Percentiles rank a stretch among this genome's conserved stretches.
Evolutionary conservation across 2,329 filamentous ascomycete species (phyloP).

Genomic region (Intubia oerlemansii): DNA sequence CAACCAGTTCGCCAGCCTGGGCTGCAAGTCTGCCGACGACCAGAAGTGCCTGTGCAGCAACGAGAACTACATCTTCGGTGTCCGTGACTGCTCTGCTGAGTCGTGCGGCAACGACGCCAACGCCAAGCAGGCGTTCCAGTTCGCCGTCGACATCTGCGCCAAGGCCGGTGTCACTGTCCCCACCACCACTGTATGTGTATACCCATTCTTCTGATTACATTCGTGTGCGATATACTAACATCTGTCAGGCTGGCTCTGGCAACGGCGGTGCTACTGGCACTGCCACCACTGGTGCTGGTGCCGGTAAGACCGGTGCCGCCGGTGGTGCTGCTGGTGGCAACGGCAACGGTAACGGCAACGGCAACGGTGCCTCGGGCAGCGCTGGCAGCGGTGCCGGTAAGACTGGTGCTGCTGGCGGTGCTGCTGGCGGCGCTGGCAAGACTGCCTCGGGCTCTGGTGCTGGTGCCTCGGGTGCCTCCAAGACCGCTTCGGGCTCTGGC

Average conservation of each 20-base stretch:
- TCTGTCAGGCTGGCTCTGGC: neutral
- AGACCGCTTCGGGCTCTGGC: neutral
- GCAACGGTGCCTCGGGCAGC: constrained; percentile 1
- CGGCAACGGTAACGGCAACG: neutral
- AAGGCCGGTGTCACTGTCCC: constrained; percentile 16
- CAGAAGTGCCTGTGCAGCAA: constrained; percentile 25
- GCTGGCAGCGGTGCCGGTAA: constrained; percentile 8
- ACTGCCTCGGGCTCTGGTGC: constrained; percentile 1
- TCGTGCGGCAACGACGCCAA: constrained; percentile 16
- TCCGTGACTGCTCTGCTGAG: constrained; percentile 27
- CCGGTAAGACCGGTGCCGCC: constrained; percentile 7
- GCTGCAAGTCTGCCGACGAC: constrained; percentile 19
- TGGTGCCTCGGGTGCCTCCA: neutral
- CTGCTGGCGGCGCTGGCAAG: neutral
- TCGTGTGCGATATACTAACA: too few species aligned
- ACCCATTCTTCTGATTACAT: too few species aligned
- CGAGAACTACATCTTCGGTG: constrained; percentile 23
- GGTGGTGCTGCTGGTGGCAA: neutral
- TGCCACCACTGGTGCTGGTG: constrained; percentile 7
- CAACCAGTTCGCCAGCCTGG: constrained; percentile 20
- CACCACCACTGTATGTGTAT: too few species aligned
- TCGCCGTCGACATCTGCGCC: constrained; percentile 18
- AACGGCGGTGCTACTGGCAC: neutral
- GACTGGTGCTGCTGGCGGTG: neutral
- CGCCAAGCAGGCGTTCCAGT: constrained; percentile 17